A percentile compares a stretch with the other conserved stretches of the same genome.
These are phyloP conservation scores for Penicillium sp. DNA, from an alignment of 2,329 filamentous ascomycete species.

Conservation along the genomic window DNA sequence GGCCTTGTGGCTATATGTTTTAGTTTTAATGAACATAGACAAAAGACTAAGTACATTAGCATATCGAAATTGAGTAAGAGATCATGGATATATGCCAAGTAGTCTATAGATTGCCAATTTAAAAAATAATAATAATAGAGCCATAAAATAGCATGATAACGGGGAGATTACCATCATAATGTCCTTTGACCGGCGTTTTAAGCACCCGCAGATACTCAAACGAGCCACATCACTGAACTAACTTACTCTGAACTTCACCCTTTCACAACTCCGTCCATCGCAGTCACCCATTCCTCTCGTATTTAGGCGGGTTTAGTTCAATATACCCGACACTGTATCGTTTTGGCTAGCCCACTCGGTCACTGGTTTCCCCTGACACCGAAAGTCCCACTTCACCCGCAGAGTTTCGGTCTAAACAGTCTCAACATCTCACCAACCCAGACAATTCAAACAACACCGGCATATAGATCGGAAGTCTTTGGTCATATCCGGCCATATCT, in stretches of 20 bases:
- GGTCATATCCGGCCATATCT: slow-evolving; percentile 7
- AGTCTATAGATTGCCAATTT: not conserved
- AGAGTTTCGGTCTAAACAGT: slow-evolving; percentile 26
- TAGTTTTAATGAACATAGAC: not conserved
- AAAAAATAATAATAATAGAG: not conserved
- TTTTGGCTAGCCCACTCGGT: slow-evolving; percentile 20
- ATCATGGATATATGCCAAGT: not conserved
- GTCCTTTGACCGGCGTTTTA: not conserved
- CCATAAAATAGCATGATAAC: not conserved
- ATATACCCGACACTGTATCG: not conserved
- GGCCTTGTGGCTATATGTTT: not conserved
- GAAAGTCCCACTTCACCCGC: slow-evolving; percentile 28
- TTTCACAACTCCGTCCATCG: not conserved
- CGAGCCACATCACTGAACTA: slow-evolving; percentile 7
- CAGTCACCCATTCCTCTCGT: not conserved
- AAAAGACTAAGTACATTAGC: not conserved
- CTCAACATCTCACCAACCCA: slow-evolving; percentile 23
- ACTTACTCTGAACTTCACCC: not conserved
- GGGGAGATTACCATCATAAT: not conserved
- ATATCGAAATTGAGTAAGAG: not conserved
- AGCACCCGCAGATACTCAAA: slow-evolving; percentile 3
- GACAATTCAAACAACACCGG: slow-evolving; percentile 24
- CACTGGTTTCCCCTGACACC: slow-evolving; percentile 29
- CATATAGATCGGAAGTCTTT: slow-evolving; percentile 20
- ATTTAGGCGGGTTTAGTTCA: not conserved